phyloP scores from a whole-genome alignment of 1,139 yeast species.

The Sugiyamaella pinicola region DNA sequence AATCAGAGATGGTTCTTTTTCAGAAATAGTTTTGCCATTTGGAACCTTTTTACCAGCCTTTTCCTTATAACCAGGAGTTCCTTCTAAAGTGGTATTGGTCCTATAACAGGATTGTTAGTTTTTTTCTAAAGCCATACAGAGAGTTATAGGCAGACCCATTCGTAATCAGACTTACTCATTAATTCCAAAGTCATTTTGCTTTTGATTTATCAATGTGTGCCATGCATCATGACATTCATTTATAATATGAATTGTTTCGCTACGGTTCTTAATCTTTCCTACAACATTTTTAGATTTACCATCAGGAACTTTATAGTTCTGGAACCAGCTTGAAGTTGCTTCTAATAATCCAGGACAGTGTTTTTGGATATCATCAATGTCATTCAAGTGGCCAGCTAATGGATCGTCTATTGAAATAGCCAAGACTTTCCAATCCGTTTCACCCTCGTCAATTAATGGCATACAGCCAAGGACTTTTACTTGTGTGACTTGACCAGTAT shows the following conservation, averaged over 20 bases:
- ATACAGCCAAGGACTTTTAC: constrained; percentile 91
- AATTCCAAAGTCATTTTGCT: constrained; percentile 6
- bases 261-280: constrained; percentile 73
- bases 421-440: constrained; percentile 95
- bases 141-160: not conserved
- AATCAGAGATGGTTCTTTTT: not conserved
- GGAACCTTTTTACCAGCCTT: constrained; percentile 15
- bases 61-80: constrained; percentile 25
- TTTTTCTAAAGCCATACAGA: too few relatives aligned
- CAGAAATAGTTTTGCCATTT: constrained; percentile 4
- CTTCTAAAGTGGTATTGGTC: constrained; percentile 21
- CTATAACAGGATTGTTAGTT: constrained; percentile 12
- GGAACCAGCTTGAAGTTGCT: constrained; percentile 90
- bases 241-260: constrained; percentile 70
- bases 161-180: constrained; percentile 11
- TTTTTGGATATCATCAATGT: constrained; percentile 77
- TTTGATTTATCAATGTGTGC: constrained; percentile 55
- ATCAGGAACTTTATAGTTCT: constrained; percentile 91
- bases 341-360: constrained; percentile 84
- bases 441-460: constrained; percentile 96
- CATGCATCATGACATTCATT: constrained; percentile 80
- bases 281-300: constrained; percentile 65
- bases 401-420: constrained; percentile 84
- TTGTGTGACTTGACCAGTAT: constrained; percentile 73
- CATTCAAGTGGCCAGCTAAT: constrained; percentile 70